These are phyloP conservation scores for Deinandra increscens DNA, from an alignment of 129 eudicot species.

Conservation along the genomic window DNA sequence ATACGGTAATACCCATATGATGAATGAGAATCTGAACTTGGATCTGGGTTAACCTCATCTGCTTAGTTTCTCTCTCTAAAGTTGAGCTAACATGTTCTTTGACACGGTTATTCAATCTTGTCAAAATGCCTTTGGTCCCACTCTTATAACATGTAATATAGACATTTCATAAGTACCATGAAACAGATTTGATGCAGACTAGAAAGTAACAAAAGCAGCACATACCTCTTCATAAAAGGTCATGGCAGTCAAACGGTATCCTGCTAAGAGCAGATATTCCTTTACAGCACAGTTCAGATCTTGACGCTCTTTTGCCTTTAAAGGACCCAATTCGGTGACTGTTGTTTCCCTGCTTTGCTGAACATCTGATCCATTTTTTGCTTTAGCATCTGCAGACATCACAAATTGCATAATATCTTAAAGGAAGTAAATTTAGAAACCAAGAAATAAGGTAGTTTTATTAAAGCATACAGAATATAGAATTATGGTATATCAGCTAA, in stretches of 20 bases:
- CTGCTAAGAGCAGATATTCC: constrained; percentile 89
- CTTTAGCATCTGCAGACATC: constrained; percentile 52
- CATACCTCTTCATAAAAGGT: constrained; percentile 97
- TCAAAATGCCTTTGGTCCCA: not conserved
- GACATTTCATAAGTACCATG: constrained; percentile 6
- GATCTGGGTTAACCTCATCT: too few relatives aligned
- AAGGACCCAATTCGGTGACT: constrained; percentile 77
- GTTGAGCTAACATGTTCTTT: too few relatives aligned
- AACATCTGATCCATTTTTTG: constrained; percentile 37
- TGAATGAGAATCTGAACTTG: too few relatives aligned
- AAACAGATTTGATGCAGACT: constrained; percentile 13
- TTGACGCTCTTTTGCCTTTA: constrained; percentile 83
- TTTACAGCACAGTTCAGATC: constrained; percentile 96
- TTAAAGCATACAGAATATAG: not conserved
- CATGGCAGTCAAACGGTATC: constrained; percentile 98
- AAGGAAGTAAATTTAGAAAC: constrained; percentile 14
- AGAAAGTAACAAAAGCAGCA: constrained; percentile 8
- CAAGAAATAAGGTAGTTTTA: constrained; percentile 15
- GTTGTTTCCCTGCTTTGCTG: constrained; percentile 53
- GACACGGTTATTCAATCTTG: not conserved
- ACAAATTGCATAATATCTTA: constrained; percentile 24
- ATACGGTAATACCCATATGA: too few relatives aligned
- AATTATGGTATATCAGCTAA: constrained; percentile 12
- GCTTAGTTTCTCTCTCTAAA: too few relatives aligned
- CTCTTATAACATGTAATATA: not conserved